phyloP scores from a whole-genome alignment of 2,329 filamentous ascomycete genomes.

The Aspergillus aculeatinus region DNA sequence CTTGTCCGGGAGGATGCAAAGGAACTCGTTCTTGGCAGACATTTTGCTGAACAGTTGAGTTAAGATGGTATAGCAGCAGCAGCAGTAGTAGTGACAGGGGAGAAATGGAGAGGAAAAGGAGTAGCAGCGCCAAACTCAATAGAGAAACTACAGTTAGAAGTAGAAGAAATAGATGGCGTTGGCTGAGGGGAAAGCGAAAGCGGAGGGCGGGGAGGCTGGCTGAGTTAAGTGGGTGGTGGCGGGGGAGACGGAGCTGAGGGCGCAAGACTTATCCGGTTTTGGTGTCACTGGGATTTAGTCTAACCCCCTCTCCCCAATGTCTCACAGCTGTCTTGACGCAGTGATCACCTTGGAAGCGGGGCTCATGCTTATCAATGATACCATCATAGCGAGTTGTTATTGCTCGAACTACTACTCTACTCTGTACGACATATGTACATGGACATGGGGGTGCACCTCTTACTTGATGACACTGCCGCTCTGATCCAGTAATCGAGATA shows the following conservation, averaged over 20 bases:
- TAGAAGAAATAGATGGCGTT: background rate
- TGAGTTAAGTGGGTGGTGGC: background rate
- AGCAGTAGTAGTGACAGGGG: background rate
- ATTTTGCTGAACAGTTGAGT: background rate
- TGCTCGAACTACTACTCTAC: background rate
- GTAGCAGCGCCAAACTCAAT: too few species aligned
- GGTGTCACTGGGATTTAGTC: background rate
- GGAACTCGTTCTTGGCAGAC: conserved; percentile 59
- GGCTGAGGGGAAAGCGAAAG: conserved; percentile 1
- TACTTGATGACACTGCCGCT: background rate
- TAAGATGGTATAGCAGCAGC: background rate
- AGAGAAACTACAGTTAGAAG: too few species aligned
- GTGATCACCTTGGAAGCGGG: background rate
- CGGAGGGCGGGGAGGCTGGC: background rate
- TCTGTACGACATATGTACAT: background rate
- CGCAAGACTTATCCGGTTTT: background rate
- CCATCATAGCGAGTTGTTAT: background rate
- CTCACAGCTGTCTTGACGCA: background rate
- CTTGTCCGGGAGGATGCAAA: conserved; percentile 68
- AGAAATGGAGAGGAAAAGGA: background rate
- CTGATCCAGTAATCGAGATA: background rate
- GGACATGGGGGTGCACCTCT: background rate
- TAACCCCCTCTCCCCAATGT: background rate
- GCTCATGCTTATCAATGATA: background rate
- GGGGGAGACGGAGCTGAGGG: background rate